These are phyloP conservation scores for Jamesozyma piceae DNA, from an alignment of 805 yeast genomes.

Conservation along the genomic window DNA sequence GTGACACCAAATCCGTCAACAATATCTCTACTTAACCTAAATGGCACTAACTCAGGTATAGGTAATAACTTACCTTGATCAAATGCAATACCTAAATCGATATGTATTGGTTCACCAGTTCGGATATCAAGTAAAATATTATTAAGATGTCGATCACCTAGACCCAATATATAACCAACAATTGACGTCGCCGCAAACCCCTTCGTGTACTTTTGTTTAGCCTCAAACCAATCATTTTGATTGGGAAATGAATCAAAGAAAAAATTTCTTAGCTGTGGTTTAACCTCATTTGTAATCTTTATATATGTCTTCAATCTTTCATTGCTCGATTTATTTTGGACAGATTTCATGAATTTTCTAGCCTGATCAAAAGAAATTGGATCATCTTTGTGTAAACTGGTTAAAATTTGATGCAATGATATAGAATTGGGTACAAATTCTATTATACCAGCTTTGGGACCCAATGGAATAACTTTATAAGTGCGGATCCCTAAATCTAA, in stretches of 20 bases:
- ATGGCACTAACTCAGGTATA: slow-evolving; percentile 90
- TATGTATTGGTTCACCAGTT: slow-evolving; percentile 92
- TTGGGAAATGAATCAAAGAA: slow-evolving; percentile 58
- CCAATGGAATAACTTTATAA: slow-evolving; percentile 83
- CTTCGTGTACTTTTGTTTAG: slow-evolving; percentile 54
- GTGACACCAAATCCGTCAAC: slow-evolving; percentile 88
- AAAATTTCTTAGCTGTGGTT: slow-evolving; percentile 62
- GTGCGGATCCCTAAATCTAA: slow-evolving; percentile 63
- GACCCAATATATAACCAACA: slow-evolving; percentile 78
- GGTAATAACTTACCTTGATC: slow-evolving; percentile 83
- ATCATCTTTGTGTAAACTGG: slow-evolving; percentile 53
- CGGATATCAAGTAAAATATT: slow-evolving; percentile 71
- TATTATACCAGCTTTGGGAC: slow-evolving; percentile 78
- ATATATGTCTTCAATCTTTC: slow-evolving; percentile 40
- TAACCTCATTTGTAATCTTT: slow-evolving; percentile 40
- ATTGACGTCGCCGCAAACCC: slow-evolving; percentile 82
- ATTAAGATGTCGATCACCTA: slow-evolving; percentile 93
- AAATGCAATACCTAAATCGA: slow-evolving; percentile 92
- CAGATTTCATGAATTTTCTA: slow-evolving; percentile 50
- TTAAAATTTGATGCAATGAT: slow-evolving; percentile 60
- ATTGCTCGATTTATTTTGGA: slow-evolving; percentile 37
- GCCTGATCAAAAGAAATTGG: slow-evolving; percentile 46
- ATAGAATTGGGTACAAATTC: slow-evolving; percentile 78
- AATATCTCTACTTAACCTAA: slow-evolving; percentile 79
- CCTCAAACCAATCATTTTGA: slow-evolving; percentile 66